A percentile compares a stretch with the other conserved stretches of the same genome.
Conservation (phyloP, 2,329 filamentous ascomycete genomes). For the Raffaelea ambrosiae region DNA sequence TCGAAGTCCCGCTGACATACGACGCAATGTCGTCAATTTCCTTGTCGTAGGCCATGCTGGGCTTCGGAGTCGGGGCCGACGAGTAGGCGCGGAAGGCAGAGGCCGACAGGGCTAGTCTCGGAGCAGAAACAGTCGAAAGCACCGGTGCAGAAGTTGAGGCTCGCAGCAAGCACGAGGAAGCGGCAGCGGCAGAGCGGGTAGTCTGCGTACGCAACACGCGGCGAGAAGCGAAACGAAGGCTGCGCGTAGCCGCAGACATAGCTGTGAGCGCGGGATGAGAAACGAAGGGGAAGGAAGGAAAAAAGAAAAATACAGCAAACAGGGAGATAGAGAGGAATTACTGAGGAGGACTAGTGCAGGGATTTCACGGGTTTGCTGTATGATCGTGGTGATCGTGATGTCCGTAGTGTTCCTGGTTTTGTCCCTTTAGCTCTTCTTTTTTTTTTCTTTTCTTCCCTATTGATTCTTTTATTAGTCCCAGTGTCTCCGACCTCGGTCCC, state of each 20-base stretch:
- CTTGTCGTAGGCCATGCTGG: constrained; percentile 65
- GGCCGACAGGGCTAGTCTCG: constrained; percentile 22
- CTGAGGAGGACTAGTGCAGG: neutral
- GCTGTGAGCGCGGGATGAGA: constrained; percentile 8
- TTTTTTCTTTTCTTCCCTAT: neutral
- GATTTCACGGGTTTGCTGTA: too few relatives aligned
- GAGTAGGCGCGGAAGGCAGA: constrained; percentile 39
- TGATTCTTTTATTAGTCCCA: neutral
- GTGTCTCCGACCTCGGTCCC: neutral
- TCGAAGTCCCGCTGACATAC: constrained; percentile 88
- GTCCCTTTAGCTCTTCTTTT: too few relatives aligned
- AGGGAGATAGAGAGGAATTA: neutral
- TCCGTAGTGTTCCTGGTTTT: too few relatives aligned
- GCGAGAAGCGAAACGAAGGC: constrained; percentile 45
- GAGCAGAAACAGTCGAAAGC: constrained; percentile 19
- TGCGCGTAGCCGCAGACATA: constrained; percentile 48
- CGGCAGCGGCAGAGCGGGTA: constrained; percentile 25
- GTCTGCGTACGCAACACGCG: constrained; percentile 37
- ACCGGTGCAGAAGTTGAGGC: constrained; percentile 1
- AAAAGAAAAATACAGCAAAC: neutral
- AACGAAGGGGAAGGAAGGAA: neutral
- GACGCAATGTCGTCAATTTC: constrained; percentile 92
- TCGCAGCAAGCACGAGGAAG: neutral
- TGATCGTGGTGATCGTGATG: too few relatives aligned
- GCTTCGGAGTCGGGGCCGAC: constrained; percentile 40